phyloP scores from a whole-genome alignment of 179 eudicot genomes.

The Camellia oleifera region DNA sequence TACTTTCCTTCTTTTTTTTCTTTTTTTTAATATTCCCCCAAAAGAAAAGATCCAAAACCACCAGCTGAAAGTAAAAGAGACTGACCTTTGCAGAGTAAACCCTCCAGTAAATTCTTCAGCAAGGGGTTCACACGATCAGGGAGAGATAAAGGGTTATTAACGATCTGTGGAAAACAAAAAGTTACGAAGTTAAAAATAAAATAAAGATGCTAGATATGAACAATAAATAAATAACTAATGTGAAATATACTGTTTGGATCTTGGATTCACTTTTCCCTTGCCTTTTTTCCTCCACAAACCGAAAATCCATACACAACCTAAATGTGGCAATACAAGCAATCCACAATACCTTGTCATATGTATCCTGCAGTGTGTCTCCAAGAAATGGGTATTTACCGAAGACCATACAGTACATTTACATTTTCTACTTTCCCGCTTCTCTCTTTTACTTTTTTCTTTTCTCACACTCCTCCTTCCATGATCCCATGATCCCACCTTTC shows the following conservation, averaged over 20 bases:
- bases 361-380: slow-evolving; percentile 90
- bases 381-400: slow-evolving; percentile 83
- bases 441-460: too few relatives aligned
- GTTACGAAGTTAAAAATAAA: not conserved
- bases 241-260: too few relatives aligned
- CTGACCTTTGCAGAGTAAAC: slow-evolving; percentile 88
- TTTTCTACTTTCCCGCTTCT: too few relatives aligned
- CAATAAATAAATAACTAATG: not conserved
- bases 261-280: too few relatives aligned
- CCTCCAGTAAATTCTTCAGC: slow-evolving; percentile 62
- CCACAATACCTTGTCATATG: slow-evolving; percentile 76
- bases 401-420: slow-evolving; percentile 79
- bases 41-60: not conserved
- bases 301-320: too few relatives aligned
- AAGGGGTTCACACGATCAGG: slow-evolving; percentile 52
- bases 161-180: slow-evolving; percentile 44
- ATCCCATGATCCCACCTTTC: too few relatives aligned
- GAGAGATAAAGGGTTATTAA: slow-evolving; percentile 49
- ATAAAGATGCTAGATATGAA: not conserved
- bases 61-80: not conserved
- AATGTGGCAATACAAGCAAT: slow-evolving; percentile 4
- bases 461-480: too few relatives aligned
- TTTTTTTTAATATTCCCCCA: too few relatives aligned
- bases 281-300: too few relatives aligned
- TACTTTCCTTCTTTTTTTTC: too few relatives aligned